A percentile compares a stretch with the other conserved stretches of the same genome.
phyloP scores from a whole-genome alignment of 164 flowering plant species.

The Aristolochia contorta region DNA sequence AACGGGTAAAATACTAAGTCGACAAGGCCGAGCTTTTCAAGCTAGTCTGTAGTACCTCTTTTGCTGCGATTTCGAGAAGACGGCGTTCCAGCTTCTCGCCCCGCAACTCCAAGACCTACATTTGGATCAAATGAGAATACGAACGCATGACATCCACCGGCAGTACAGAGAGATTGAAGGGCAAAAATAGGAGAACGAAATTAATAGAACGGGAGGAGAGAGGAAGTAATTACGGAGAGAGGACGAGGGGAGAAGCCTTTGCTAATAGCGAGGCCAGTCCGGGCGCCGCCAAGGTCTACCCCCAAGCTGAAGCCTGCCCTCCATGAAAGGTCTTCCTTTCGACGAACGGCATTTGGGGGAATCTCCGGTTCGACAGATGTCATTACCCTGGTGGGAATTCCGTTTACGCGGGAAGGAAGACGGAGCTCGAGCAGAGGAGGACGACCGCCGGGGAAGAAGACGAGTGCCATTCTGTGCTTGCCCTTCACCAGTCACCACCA shows the following conservation, averaged over 20 bases:
- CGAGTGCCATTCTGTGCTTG: slow-evolving; percentile 48
- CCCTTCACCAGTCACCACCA: slow-evolving; percentile 31
- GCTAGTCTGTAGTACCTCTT: slow-evolving; percentile 57
- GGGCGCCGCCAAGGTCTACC: slow-evolving; percentile 67
- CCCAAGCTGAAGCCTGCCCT: slow-evolving; percentile 79
- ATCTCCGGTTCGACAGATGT: slow-evolving; percentile 17
- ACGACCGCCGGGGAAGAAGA: slow-evolving; percentile 35
- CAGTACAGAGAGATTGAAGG: too few relatives aligned
- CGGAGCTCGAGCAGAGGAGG: neutral
- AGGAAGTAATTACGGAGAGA: slow-evolving; percentile 30
- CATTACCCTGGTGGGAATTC: neutral
- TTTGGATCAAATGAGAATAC: neutral
- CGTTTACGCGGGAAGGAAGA: neutral
- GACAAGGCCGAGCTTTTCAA: neutral
- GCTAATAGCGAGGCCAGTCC: slow-evolving; percentile 86
- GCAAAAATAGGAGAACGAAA: too few relatives aligned
- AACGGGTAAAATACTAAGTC: neutral
- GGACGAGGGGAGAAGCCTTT: slow-evolving; percentile 82
- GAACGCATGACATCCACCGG: neutral
- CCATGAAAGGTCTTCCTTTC: slow-evolving; percentile 49
- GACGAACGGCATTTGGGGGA: slow-evolving; percentile 67
- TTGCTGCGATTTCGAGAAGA: slow-evolving; percentile 65
- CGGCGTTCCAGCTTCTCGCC: slow-evolving; percentile 72
- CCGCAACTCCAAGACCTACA: slow-evolving; percentile 62
- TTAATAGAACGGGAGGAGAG: neutral